A percentile compares a stretch with the other conserved stretches of the same genome.
Conservation (phyloP, 805 yeast genomes). For the Tetrapisispora arboricola region DNA sequence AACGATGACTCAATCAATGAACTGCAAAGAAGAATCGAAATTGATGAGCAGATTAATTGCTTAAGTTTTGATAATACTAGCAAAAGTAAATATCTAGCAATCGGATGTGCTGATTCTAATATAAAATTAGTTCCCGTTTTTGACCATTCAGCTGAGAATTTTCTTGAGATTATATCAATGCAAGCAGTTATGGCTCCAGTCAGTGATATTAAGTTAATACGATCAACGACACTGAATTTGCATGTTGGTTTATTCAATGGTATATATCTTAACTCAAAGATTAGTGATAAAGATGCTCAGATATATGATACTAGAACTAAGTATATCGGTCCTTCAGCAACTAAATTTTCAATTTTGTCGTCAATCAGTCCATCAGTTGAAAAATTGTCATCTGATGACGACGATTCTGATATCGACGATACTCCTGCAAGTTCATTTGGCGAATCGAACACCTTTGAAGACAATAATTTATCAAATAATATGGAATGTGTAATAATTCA, state of each 20-base stretch:
- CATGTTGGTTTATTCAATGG: constrained; percentile 85
- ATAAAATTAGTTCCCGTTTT: constrained; percentile 50
- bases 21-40: constrained; percentile 49
- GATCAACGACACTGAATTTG: constrained; percentile 28
- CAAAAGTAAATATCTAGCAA: constrained; percentile 49
- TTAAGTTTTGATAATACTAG: constrained; percentile 38
- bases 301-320: constrained; percentile 54
- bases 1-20: constrained; percentile 57
- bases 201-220: constrained; percentile 26
- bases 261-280: constrained; percentile 51
- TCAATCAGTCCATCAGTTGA: constrained; percentile 22
- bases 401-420: no score
- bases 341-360: constrained; percentile 33
- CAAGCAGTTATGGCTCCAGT: constrained; percentile 56
- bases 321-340: constrained; percentile 63
- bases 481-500: constrained; percentile 23
- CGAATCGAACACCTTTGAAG: no score
- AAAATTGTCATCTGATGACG: constrained; percentile 12
- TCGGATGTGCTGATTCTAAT: constrained; percentile 63
- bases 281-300: constrained; percentile 53
- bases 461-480: background rate
- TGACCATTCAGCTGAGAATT: constrained; percentile 39
- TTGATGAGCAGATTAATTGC: constrained; percentile 40
- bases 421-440: no score
- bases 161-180: constrained; percentile 50